Conservation (phyloP, 345 rosid species). For the Angophora floribunda region DNA sequence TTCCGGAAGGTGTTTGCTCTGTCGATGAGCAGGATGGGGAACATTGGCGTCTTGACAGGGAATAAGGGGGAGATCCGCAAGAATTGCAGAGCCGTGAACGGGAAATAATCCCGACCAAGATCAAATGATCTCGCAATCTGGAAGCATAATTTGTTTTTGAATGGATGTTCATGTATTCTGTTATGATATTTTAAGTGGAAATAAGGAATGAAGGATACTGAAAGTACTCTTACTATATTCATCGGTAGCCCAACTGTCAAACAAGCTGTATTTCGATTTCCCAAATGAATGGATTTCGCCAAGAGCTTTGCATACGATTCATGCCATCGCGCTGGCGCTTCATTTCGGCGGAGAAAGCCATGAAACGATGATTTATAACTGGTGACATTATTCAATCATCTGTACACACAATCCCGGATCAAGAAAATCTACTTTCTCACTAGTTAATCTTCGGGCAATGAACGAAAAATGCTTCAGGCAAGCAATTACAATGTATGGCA, state of each 20-base stretch:
- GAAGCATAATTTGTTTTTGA: not conserved
- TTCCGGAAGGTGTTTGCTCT: conserved; percentile 49
- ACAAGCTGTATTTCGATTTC: not conserved
- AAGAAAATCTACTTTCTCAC: not conserved
- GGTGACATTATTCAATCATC: not conserved
- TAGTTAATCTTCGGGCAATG: not conserved
- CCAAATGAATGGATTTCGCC: not conserved
- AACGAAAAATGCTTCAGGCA: not conserved
- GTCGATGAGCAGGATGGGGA: conserved; percentile 65
- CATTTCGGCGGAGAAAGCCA: not conserved
- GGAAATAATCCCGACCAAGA: not conserved
- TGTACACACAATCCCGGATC: not conserved
- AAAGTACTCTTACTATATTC: not conserved
- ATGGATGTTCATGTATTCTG: not conserved
- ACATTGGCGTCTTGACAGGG: conserved; percentile 49
- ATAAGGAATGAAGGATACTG: not conserved
- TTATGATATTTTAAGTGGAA: not conserved
- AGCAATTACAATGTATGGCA: not conserved
- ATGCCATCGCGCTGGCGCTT: not conserved
- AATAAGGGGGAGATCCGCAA: conserved; percentile 46
- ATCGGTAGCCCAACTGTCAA: not conserved
- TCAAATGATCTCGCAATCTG: not conserved
- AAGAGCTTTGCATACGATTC: not conserved
- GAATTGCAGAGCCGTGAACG: conserved; percentile 25
- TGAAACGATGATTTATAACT: not conserved